phyloP scores from a whole-genome alignment of 352 stramenopile genomes.

The Globisporangium rhizosaccharum region DNA sequence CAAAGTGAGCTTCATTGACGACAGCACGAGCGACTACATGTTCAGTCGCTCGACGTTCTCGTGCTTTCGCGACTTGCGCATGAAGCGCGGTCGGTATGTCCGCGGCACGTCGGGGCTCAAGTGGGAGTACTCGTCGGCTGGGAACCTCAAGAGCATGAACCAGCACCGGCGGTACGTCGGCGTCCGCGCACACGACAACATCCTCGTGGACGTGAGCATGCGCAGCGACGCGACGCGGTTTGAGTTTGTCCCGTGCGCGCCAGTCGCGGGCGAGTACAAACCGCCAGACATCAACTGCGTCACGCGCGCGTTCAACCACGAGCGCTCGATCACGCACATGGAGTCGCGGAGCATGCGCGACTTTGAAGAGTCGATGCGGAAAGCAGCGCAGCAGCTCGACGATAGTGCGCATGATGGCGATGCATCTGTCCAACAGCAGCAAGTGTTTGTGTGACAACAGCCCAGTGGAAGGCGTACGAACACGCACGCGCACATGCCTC shows the following conservation, averaged over 20 bases:
- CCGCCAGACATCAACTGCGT: constrained; percentile 72
- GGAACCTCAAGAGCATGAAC: constrained; percentile 86
- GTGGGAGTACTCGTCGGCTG: constrained; percentile 80
- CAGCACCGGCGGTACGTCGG: constrained; percentile 84
- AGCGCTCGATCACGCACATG: constrained; percentile 54
- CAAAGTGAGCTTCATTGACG: constrained; percentile 78
- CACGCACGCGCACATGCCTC: no score
- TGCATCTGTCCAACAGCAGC: no score
- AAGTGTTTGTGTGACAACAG: neutral
- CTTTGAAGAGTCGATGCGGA: constrained; percentile 53
- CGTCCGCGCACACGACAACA: constrained; percentile 46
- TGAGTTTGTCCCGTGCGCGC: constrained; percentile 70
- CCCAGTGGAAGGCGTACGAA: no score
- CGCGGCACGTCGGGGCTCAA: constrained; percentile 64
- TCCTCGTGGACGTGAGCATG: constrained; percentile 84
- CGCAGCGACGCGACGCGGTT: constrained; percentile 70
- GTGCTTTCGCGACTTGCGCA: constrained; percentile 79
- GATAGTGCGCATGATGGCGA: neutral
- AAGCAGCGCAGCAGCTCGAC: constrained; percentile 6
- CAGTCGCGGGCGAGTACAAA: constrained; percentile 18
- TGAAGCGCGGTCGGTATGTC: constrained; percentile 57
- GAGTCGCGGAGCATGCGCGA: constrained; percentile 75
- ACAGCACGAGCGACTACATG: constrained; percentile 55
- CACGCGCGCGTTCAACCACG: constrained; percentile 70
- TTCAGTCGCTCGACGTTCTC: constrained; percentile 81